Base-by-base conservation (phyloP, 2,329 filamentous ascomycete species). In the Stagonosporopsis vannaccii region DNA sequence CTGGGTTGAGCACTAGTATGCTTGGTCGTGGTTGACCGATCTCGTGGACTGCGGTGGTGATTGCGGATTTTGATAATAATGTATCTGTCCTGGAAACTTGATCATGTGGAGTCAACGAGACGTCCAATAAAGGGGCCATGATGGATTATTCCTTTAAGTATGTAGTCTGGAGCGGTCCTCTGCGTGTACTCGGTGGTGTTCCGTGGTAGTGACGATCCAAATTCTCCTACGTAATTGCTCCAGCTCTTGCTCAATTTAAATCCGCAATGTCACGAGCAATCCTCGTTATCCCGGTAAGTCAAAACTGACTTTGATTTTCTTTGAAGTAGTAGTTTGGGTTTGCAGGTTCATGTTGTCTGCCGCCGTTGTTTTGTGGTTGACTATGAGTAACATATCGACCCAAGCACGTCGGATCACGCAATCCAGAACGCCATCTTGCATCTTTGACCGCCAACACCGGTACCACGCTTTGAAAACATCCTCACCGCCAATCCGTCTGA, bases 321-420 rank as follows among this genome's bases (percentile, higher is more conserved):
- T 6, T 13, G 5, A 2, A 22, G 23, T 12, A 3, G 22, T 15
- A 22, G 15, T 26, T 26, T 6, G 15, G 5, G 23, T 23, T 23
- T 25, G 2, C 4, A 15, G 36, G 30, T 23, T 28, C 22, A 8
- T 17, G 13, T 22, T 42, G 15, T 12, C 8, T 4, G 13, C 13
- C 6, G 32, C n/a, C 25, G 37, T 17, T 6, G 28, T 54, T 48
- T 42, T 54, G 40, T 28, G 37, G 41, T 33, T 56, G 48, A 66
- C 59, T 30, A 40, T 53, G 33, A 47, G 61, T 61, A 43, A 70
- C 67, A 64, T 64, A 54, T 51, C 60, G 68, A 58, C 54, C 59
- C 65, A 56, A 72, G 65, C 63, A 69, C 70, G 70, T 65, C 58
- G 59, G 41, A 74, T 70, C 71, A 74, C 71, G 71, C 70, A 71